Evolutionary conservation across 441 rosid species (phyloP), one percentile per base, ranked within the genome.

Genomic region (Gossypium trilobum): DNA sequence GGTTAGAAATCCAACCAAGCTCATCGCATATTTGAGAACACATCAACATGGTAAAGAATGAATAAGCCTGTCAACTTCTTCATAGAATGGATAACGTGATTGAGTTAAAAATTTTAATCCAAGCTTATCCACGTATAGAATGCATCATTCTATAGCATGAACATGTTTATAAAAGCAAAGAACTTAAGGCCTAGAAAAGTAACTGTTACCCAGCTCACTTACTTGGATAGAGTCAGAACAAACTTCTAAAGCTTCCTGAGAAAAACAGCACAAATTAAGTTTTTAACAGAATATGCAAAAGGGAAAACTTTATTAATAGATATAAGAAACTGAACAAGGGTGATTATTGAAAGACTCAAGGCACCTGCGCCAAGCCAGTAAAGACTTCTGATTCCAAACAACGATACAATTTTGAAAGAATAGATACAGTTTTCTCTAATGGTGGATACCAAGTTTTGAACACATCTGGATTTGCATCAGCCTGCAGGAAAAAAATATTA

Each of bases 321-420:
- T 59, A 75, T 76, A 69, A 69, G 54, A 77, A 36, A 29, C 74
- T 44, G 59, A 75, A 79, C 68, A 61, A 66, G 10, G 44, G 42
- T 71, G 20, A 75, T 61, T 27, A 50, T 58, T 58, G 27, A 69
- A 72, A 50, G 79, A 75, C 63, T 63, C 71, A 79, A 66, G 77
- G 79, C 75, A 86, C 97, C 97, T 95, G 99, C 10, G 99, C 99
- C 82, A 95, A 79, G 70, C 99, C 97, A 77, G 97, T 95, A 84
- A 95, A 95, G 67, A 92, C 94, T 13, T 86, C 81, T 76, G 91
- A 86, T 78, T 95, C 97, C 78, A 95, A 78, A 84, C 96, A 95
- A 22, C 80, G 91, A 78, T 95, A 92, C 79, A 95, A 75, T 84
- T 91, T 95, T 13, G 97, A 91, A 63, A 95, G 95, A 87, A 91